Evolutionary conservation across 2,329 filamentous ascomycete species (phyloP), one percentile per base, ranked within the genome.

Genomic region (Xylaria sp.): DNA sequence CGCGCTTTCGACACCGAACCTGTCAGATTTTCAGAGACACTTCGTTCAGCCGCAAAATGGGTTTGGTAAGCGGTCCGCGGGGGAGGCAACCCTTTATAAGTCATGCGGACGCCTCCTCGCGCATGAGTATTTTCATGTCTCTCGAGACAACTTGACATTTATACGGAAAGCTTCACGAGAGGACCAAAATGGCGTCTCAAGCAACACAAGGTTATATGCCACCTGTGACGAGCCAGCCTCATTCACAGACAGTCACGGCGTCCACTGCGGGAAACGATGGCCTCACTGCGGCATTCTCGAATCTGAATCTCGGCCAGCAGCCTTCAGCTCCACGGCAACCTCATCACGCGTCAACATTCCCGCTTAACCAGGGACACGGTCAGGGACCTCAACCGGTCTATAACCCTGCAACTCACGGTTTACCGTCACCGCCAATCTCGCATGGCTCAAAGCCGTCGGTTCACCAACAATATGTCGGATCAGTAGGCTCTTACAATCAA

Each of bases 271-370:
- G 20, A 0, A 52, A 37, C 28, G 62, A 70, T 46, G 61, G 65
- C 10, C 68, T 72, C 37, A 61, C 64, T 18, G 48, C 64, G 3
- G 67, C 70, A n/a, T 70, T 72, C 41, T 70, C 70, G 5, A 67
- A 56, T 25, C 32, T 72, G n/a, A 69, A 28, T 37, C 44, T 72
- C 34, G 68, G 57, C 15, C 70, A 72, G 23, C 52, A 67, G 28
- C 13, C 25, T 39, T 20, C 65, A 23, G 25, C 20, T 46, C 10
- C 28, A 18, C 69, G 60, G 20, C 66, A 66, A 15, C 51, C 34
- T 61, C 39, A 39, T 25, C 66, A 61, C 10, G 37, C 64, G 6
- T 52, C 51, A 44, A 58, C 65, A 46, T 3, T 32, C 23, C 15
- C 60, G 1, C 34, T 54, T 2, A 13, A 20, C 8, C 51, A 65